Base-by-base conservation (phyloP, 2,329 filamentous ascomycete genomes). In the Herpotrichia juniperi region DNA sequence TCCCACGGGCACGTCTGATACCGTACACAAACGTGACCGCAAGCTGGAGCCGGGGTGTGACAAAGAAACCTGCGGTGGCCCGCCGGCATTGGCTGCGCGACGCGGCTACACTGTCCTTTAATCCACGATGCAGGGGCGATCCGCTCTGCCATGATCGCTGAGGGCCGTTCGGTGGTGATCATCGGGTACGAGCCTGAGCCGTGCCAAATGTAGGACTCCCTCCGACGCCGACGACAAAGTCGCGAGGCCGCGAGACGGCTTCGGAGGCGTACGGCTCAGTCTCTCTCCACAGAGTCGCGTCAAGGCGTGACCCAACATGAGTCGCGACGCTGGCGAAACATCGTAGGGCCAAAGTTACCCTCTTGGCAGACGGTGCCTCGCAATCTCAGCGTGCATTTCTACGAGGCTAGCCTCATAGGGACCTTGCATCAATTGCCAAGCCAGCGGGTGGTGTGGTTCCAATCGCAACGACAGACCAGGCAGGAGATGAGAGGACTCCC, bases 371-470 rank as follows among this genome's bases (percentile, higher is more conserved):
- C 35, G 56, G 55, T 40, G 31, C 46, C 45, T 31, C 32, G 69
- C 66, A 69, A 69, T 65, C 62, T 64, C 59, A 50, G 42, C 51
- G 35, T 40, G 17, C 56, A 56, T 58, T 63, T 57, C 66, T 63
- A 54, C 58, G 46, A 57, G 31, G 54, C 52, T 54, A 53, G 57
- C 31, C 40, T 53, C 42, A 57, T 61, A 50, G 56, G 61, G 58
- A 53, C 61, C 59, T 60, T 59, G 62, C 64, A 71, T 64, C 69
- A 67, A 57, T 60, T 37, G 67, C 68, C 69, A 70, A 72, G 68
- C 39, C 52, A 44, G 48, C 59, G 45, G 57, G 44, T 51, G n/a
- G 49, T 44, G 50, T 63, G 58, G 63, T 56, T 58, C 51, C 59
- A 53, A 49, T 43, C 25, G 44, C 50, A 42, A 46, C 32, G 48